Base-by-base conservation (phyloP, 352 stramenopile species). In the Phytopythium helicoides region DNA sequence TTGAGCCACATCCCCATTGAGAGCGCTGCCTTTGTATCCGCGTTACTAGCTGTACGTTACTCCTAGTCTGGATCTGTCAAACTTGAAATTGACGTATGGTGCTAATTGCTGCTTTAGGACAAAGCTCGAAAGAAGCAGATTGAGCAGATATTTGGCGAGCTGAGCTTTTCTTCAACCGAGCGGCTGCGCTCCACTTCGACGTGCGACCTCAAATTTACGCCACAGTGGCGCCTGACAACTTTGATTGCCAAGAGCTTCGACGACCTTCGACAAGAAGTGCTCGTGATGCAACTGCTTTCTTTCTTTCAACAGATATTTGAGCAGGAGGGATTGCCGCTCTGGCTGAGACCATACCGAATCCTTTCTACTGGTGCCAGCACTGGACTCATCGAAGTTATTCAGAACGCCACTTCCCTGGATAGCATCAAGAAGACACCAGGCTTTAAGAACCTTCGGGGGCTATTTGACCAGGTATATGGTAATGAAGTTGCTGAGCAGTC, bases 231-330 rank as follows among this genome's bases (percentile, higher is more conserved):
- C 10, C 50, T 93, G 21, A 62, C 78, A 26, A 76, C 79, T 21
- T 78, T 98, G 26, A 99, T 99, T 69, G 87, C 98, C 26, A 99
- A 93, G 79, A 98, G 91, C 46, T 97, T 97, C 64, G 97, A 99
- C 71, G 96, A 99, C 58, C 66, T 99, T 46, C 77, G 96, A 5
- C 97, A 99, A 64, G 96, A 99, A 74, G 92, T 97, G 36, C 95
- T 98, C 58, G 92, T 98, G 6, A 97, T 99, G 87, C 95, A 99
- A 66, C 75, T 99, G 18, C 98, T 99, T 47, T 85, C 90, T 45
- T 89, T 97, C 52, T 98, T 97, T 48, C 73, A 96, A 40, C 84
- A 97, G 38, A 96, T 98, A 56, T 99, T 98, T 60, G 62, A 86
- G 48, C 81, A 86, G 50, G 92, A 96, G 22, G 73, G 87, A 21